Base-by-base conservation (phyloP, 1,139 yeast genomes). In the Hemisphaericaspora lyxosophila region DNA sequence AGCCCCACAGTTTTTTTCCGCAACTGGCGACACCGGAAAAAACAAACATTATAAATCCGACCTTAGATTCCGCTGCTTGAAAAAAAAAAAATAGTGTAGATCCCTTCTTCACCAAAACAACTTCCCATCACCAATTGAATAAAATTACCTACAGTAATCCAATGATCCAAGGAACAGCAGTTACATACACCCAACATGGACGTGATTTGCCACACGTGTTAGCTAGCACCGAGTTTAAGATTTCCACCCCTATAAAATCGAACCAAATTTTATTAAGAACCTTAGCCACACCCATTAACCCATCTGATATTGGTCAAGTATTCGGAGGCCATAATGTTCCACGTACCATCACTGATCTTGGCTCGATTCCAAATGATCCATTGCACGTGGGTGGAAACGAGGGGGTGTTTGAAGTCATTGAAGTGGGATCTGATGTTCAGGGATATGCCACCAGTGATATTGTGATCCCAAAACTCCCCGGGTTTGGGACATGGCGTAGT, bases 241-340 rank as follows among this genome's bases (percentile, higher is more conserved):
- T 79, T 33, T 66, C 64, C 33, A 55, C 62, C 30, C 52, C 57
- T 7, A 56, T 67, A 16, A 56, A 57, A 30, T 55, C 64, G 23
- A 54, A 65, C 37, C 68, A 79, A 39, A 70, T 81, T 14, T 60
- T 81, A 16, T 61, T 81, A 26, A 66, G 73, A 53, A 62, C 84
- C 7, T 61, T 89, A 38, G 96, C 95, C 0, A 78, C 88, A 39
- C 96, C 97, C 3, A 75, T 90, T 46, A 90, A 90, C 55, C 97
- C 97, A 0, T 85, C 96, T 0, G 97, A 90, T 55, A 73, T 88
- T 57, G 86, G 86, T 55, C 97, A 89, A 62, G 70, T 90, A 47
- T 89, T 85, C 56, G 97, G 97, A n/a, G 94, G 86, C 0, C 90
- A 90, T 51, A 96, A 96, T 16, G 36, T 28, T n/a, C 95, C 96